Base-by-base conservation (phyloP, 2,329 filamentous ascomycete species). In the Alternaria longipes region DNA sequence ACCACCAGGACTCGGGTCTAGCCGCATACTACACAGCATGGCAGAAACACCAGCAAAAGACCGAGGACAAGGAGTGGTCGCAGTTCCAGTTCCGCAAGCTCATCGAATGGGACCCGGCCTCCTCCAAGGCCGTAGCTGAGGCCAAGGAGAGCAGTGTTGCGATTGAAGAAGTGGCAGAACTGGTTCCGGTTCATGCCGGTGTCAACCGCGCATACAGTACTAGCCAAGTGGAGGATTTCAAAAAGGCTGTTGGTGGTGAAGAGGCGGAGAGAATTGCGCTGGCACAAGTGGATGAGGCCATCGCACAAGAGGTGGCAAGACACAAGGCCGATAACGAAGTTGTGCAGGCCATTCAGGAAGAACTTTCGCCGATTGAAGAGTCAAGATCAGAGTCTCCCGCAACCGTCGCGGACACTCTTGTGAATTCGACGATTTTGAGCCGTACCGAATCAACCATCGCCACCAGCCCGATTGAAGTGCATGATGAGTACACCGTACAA, bases 21-120 rank as follows among this genome's bases (percentile, higher is more conserved):
- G 93, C 94, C 64, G 93, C 92, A 71, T 97, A 97, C 81, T 96
- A 93, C 73, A 93, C 95, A 78, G 92, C 93, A 56, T 91, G 95
- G 83, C 93, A 94, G 79, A 90, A 91, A 78, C 87, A 90, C 66
- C 89, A 94, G 77, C 85, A 54, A 28, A 42, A 60, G 18, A 84
- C 85, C 51, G 90, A 89, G 49, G 90, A 93, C 52, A 89, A 90
- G 68, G 94, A 97, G 77, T 97, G 93, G 93, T 90, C 90, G 44
- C 93, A 97, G 78, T 96, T 93, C 73, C 91, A 97, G 78, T 94
- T 96, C 77, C 91, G 90, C 57, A 91, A 93, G 79, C 87, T 90
- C 65, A 92, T 97, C 71, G 94, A 95, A 76, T 97, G 94, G 92
- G 94, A 95, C 83, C 85, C 82, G 36, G 77, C 80, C 42, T 78